phyloP scores from a whole-genome alignment of 495 filamentous ascomycete species.

The Aspergillus ostianus region DNA sequence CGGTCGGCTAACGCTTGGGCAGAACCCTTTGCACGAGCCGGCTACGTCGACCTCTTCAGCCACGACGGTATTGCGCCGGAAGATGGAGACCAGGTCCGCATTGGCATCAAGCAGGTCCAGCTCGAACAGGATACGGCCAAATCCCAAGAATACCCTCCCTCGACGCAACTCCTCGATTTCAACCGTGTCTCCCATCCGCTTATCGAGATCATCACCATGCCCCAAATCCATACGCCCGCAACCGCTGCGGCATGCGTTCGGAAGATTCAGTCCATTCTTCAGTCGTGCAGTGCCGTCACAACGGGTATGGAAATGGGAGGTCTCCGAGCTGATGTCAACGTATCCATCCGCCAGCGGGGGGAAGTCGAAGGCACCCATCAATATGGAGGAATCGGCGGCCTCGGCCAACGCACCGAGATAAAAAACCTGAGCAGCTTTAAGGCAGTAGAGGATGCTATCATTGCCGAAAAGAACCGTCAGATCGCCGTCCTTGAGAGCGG shows the following conservation, averaged over 20 bases:
- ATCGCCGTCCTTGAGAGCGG: constrained; percentile 77
- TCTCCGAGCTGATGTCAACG: constrained; percentile 91
- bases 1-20: constrained; percentile 9
- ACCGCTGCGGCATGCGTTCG: constrained; percentile 84
- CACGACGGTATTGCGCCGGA: constrained; percentile 78
- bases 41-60: constrained; percentile 63
- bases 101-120: constrained; percentile 91
- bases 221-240: constrained; percentile 76
- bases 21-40: constrained; percentile 81
- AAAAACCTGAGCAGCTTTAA: constrained; percentile 97
- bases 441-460: constrained; percentile 89
- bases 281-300: constrained; percentile 74
- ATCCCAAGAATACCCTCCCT: constrained; percentile 72
- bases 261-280: constrained; percentile 84
- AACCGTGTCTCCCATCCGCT: constrained; percentile 89
- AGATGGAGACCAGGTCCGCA: constrained; percentile 60
- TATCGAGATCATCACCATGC: constrained; percentile 91
- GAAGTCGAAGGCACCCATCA: constrained; percentile 41
- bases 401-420: constrained; percentile 93
- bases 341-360: constrained; percentile 68
- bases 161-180: constrained; percentile 81
- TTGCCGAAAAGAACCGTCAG: constrained; percentile 86
- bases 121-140: constrained; percentile 98
- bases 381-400: constrained; percentile 54
- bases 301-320: constrained; percentile 93